Conservation (phyloP, 2,329 filamentous ascomycete genomes). For the Verticillium dahliae region DNA sequence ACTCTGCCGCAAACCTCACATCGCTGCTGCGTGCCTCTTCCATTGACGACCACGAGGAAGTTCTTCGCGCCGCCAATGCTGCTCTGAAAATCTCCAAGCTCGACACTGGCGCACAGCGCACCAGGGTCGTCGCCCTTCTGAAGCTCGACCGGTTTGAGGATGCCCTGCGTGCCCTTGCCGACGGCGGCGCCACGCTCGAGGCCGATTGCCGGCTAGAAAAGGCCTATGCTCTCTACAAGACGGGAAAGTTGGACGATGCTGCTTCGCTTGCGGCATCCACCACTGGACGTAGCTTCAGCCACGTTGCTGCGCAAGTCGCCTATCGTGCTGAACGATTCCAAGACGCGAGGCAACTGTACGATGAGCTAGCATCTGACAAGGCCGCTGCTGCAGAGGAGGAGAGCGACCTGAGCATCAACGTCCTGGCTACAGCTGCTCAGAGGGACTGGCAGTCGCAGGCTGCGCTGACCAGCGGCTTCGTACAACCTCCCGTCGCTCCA, state of each 20-base stretch:
- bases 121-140: slow-evolving; percentile 66
- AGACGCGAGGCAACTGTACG: slow-evolving; percentile 59
- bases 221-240: slow-evolving; percentile 80
- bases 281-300: slow-evolving; percentile 26
- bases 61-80: slow-evolving; percentile 58
- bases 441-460: slow-evolving; percentile 59
- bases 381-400: slow-evolving; percentile 50
- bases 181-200: slow-evolving; percentile 55
- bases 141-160: slow-evolving; percentile 80
- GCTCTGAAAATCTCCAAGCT: slow-evolving; percentile 55
- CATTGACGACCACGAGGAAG: slow-evolving; percentile 67
- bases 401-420: slow-evolving; percentile 71
- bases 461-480: slow-evolving; percentile 26
- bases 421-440: slow-evolving; percentile 66
- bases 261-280: background rate
- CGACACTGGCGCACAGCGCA: slow-evolving; percentile 56
- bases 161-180: slow-evolving; percentile 61
- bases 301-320: slow-evolving; percentile 59
- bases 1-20: slow-evolving; percentile 43
- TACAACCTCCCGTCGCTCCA: background rate
- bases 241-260: slow-evolving; percentile 63
- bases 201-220: slow-evolving; percentile 60
- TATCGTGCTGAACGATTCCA: slow-evolving; percentile 72
- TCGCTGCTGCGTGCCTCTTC: slow-evolving; percentile 47
- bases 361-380: slow-evolving; percentile 40